Conservation (phyloP, 176 grass and related monocot genomes). For the Oryza rufipogon region DNA sequence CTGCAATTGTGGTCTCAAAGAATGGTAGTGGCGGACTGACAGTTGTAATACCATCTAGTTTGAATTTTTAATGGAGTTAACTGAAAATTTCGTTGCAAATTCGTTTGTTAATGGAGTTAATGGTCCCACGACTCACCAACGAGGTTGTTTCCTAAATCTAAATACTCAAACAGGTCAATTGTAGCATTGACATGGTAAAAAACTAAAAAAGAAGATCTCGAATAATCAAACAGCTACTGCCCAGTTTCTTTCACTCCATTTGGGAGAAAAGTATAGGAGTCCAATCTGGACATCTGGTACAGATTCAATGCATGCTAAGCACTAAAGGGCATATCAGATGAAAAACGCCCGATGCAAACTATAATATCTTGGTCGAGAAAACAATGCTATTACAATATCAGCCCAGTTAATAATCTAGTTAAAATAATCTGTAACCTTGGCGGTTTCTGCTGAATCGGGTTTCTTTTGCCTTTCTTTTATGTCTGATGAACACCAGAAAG, state of each 20-base stretch:
- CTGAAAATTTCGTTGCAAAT: not conserved
- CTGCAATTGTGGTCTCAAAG: no score
- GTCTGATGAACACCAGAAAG: constrained; percentile 13
- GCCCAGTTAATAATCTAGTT: constrained; percentile 2
- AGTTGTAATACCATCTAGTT: no score
- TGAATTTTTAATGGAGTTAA: no score
- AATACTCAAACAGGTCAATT: no score
- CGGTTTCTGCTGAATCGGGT: not conserved
- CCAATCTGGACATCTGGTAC: not conserved
- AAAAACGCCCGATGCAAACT: constrained; percentile 27
- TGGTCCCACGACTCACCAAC: no score
- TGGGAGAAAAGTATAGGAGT: not conserved
- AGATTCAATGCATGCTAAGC: constrained; percentile 36
- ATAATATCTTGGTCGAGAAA: constrained; percentile 48
- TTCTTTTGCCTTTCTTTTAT: not conserved
- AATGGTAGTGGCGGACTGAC: no score
- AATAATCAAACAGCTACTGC: no score
- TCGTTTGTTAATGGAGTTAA: no score
- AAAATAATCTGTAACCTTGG: not conserved
- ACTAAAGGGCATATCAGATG: constrained; percentile 21
- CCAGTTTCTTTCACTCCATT: not conserved
- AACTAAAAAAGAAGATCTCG: no score
- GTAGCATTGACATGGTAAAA: no score
- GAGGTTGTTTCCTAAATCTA: no score
- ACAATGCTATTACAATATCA: constrained; percentile 12